Evolutionary conservation across 306 rosid genomes (phyloP).

Genomic region (Cotoneaster glaucophyllus): DNA sequence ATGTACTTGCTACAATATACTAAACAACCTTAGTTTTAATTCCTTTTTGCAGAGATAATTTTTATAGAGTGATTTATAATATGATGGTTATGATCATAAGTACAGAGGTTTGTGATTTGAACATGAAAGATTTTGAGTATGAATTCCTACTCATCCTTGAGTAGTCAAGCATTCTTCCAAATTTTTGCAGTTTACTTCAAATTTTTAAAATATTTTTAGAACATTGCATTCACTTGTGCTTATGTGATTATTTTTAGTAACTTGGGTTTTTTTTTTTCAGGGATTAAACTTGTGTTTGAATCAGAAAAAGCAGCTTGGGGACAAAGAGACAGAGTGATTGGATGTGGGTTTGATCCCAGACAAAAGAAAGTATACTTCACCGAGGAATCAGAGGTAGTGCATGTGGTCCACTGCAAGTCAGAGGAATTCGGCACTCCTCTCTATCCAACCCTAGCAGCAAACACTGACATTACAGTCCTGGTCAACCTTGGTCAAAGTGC

Average conservation of each 20-base stretch:
- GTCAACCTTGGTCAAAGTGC: constrained; percentile 80
- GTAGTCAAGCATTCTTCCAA: too few species aligned
- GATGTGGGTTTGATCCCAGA: constrained; percentile 84
- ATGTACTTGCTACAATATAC: too few species aligned
- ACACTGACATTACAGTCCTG: constrained; percentile 41
- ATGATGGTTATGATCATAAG: too few species aligned
- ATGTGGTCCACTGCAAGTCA: constrained; percentile 57
- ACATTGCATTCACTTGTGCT: background rate
- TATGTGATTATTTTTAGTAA: background rate
- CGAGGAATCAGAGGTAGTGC: constrained; percentile 66
- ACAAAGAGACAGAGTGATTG: constrained; percentile 58
- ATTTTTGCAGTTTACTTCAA: background rate
- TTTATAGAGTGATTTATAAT: too few species aligned
- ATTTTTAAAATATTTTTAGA: background rate
- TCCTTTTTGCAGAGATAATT: too few species aligned
- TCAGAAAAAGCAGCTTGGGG: constrained; percentile 69
- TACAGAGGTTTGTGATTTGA: too few species aligned
- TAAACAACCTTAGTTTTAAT: too few species aligned
- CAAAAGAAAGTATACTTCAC: constrained; percentile 87
- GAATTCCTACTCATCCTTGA: too few species aligned
- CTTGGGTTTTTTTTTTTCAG: constrained; percentile 34
- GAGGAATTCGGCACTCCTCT: constrained; percentile 72
- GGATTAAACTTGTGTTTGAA: constrained; percentile 55
- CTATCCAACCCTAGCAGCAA: constrained; percentile 63
- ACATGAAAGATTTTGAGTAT: too few species aligned